phyloP scores from a whole-genome alignment of 768 basidiomycete genomes.

The Russula virescens region DNA sequence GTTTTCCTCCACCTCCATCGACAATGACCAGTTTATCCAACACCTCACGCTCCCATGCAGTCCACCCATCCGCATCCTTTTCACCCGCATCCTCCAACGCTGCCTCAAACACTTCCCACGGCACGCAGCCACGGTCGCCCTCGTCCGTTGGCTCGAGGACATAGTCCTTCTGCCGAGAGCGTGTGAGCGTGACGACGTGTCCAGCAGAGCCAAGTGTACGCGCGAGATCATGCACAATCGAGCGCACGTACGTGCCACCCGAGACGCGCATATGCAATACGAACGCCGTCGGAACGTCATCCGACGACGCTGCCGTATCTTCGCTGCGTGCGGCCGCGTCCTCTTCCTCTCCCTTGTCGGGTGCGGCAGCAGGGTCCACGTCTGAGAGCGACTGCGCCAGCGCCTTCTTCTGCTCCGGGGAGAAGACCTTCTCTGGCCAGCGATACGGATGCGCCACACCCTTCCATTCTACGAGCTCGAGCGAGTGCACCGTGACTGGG shows the following conservation, averaged over 20 bases:
- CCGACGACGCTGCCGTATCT: slow-evolving; percentile 22
- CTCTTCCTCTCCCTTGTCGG: slow-evolving; percentile 7
- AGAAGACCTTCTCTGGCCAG: slow-evolving; percentile 70
- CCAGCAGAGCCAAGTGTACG: slow-evolving; percentile 80
- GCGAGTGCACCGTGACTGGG: slow-evolving; percentile 70
- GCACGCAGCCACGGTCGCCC: slow-evolving; percentile 56
- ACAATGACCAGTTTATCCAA: slow-evolving; percentile 61
- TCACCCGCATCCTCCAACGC: slow-evolving; percentile 51
- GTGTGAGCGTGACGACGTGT: slow-evolving; percentile 85
- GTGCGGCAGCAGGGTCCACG: slow-evolving; percentile 35
- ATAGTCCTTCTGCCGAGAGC: slow-evolving; percentile 87
- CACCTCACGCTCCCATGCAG: slow-evolving; percentile 79
- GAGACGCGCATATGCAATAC: slow-evolving; percentile 90
- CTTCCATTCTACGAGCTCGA: slow-evolving; percentile 76
- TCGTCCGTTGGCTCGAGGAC: slow-evolving; percentile 44
- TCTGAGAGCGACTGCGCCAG: slow-evolving; percentile 59
- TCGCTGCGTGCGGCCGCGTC: slow-evolving; percentile 30
- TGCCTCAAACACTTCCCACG: slow-evolving; percentile 68
- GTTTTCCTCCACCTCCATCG: slow-evolving; percentile 26
- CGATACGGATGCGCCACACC: slow-evolving; percentile 68
- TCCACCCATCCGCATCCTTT: slow-evolving; percentile 61
- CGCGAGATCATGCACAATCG: slow-evolving; percentile 90
- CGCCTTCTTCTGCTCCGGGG: slow-evolving; percentile 60
- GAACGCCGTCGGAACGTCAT: slow-evolving; percentile 64
- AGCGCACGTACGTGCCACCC: slow-evolving; percentile 95